Evolutionary conservation across 768 basidiomycete species (phyloP).

Genomic region (Russula sp.): DNA sequence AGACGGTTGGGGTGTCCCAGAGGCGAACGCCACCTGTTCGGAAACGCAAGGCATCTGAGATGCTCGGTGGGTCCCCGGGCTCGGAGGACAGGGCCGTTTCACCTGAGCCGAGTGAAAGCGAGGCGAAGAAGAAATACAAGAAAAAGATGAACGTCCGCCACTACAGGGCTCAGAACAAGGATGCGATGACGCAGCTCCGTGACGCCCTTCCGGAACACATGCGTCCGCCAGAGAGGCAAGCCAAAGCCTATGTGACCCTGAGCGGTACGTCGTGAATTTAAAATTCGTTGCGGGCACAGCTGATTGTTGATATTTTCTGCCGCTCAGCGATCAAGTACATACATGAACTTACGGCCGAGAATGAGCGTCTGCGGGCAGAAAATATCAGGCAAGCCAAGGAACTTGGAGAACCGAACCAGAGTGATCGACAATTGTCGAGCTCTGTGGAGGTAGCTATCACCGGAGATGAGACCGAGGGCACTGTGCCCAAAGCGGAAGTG

Average conservation of each 20-base stretch:
- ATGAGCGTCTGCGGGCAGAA: conserved; percentile 24
- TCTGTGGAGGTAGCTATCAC: conserved; percentile 13
- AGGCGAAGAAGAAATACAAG: conserved; percentile 29
- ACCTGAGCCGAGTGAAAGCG: conserved; percentile 25
- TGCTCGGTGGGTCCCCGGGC: conserved; percentile 21
- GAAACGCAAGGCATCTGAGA: conserved; percentile 28
- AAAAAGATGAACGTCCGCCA: conserved; percentile 30
- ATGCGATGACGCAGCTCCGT: conserved; percentile 28
- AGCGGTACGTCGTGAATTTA: conserved; percentile 21
- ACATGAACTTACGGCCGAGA: conserved; percentile 20
- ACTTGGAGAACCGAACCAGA: conserved; percentile 8
- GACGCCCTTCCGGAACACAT: conserved; percentile 27
- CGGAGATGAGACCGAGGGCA: conserved; percentile 4
- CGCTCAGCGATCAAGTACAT: conserved; percentile 29
- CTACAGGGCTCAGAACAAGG: conserved; percentile 28
- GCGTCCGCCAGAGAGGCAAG: conserved; percentile 27
- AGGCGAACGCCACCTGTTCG: conserved; percentile 15
- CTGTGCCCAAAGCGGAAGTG: conserved; percentile 12
- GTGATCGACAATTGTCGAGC: conserved; percentile 18
- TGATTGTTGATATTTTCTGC: conserved; percentile 15
- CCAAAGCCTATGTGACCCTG: conserved; percentile 24
- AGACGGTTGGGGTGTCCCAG: neutral
- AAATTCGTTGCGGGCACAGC: conserved; percentile 5
- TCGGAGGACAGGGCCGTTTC: conserved; percentile 19
- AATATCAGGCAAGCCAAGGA: conserved; percentile 20